Evolutionary conservation across 345 rosid genomes (phyloP).

Genomic region (Mangifera indica): DNA sequence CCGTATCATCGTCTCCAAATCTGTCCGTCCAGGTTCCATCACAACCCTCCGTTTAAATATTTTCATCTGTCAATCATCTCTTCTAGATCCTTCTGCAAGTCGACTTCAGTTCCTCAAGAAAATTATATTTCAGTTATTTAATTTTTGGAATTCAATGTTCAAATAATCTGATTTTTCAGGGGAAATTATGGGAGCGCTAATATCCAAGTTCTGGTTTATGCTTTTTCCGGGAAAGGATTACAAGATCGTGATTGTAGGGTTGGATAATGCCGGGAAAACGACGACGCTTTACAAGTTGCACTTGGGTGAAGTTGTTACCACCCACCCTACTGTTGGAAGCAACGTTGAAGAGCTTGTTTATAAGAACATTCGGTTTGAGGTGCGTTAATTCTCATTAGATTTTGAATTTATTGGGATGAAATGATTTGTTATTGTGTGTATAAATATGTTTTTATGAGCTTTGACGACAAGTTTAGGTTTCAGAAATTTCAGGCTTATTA

Average conservation of each 20-base stretch:
- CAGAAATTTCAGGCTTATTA: too few species aligned
- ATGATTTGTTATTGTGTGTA: too few species aligned
- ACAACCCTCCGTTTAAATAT: background rate
- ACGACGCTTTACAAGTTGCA: conserved; percentile 95
- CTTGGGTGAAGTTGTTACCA: conserved; percentile 92
- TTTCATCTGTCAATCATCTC: too few species aligned
- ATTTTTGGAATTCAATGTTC: background rate
- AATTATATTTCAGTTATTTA: background rate
- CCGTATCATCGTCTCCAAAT: background rate
- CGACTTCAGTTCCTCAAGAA: background rate
- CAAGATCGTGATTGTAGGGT: conserved; percentile 94
- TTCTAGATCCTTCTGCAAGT: background rate
- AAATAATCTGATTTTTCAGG: conserved; percentile 10
- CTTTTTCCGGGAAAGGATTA: conserved; percentile 94
- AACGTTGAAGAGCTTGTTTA: conserved; percentile 97
- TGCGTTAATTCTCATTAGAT: conserved; percentile 11
- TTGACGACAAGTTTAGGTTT: too few species aligned
- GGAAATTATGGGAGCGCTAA: conserved; percentile 69
- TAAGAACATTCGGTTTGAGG: conserved; percentile 95
- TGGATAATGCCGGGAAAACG: conserved; percentile 97
- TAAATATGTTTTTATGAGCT: too few species aligned
- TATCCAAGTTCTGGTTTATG: conserved; percentile 95
- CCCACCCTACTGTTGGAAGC: conserved; percentile 95
- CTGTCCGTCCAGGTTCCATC: conserved; percentile 7
- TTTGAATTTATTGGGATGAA: too few species aligned